Evolutionary conservation across 2,329 filamentous ascomycete species (phyloP), one percentile per base, ranked within the genome.

Genomic region (Colletotrichum sp.): DNA sequence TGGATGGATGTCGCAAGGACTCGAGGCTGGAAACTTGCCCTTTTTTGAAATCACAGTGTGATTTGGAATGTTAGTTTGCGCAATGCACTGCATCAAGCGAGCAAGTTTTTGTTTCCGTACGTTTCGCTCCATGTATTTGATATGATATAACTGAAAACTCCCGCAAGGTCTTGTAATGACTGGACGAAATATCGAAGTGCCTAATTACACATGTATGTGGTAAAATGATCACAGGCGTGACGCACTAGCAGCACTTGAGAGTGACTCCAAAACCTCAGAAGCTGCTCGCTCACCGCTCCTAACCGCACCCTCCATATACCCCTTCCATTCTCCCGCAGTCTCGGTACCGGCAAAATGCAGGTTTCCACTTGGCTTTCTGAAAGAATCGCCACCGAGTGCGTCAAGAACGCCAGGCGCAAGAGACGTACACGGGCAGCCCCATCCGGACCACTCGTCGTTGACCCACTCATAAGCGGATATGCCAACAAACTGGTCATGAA

Each of bases 221-320:
- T 38, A 16, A 43, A 16, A 13, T 24, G n/a, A 16, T 21, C 30
- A 66, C 8, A 66, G 38, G 12, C 64, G 38, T 15, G 64, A 55
- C 24, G 10, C 26, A 10, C 24, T 8, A 34, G 36, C 36, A 9
- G 38, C 16, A 32, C 10, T 28, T 2, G 64, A 16, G 2, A 67
- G 18, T 9, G 65, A 28, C 43, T 57, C 26, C 8, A 67, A 18
- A 13, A 89, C 86, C 78, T 91, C 87, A 43, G 80, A 80, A 1
- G 88, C 89, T 3, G 84, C 90, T 16, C 87, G 81, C 73, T 89
- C 83, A 2, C 90, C 90, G 66, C 83, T 86, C 8, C 86, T 78
- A 13, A 92, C 82, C 0, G 90, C 90, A 3, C 90, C 90, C 75
- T 92, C 90, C 88, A 92, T 91, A 78, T 91, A 91, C 0, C 90